Percentiles rank a stretch among this genome's conserved stretches.
Evolutionary conservation across 2,329 filamentous ascomycete genomes (phyloP).

Genomic region (Rhynchosporium agropyri): DNA sequence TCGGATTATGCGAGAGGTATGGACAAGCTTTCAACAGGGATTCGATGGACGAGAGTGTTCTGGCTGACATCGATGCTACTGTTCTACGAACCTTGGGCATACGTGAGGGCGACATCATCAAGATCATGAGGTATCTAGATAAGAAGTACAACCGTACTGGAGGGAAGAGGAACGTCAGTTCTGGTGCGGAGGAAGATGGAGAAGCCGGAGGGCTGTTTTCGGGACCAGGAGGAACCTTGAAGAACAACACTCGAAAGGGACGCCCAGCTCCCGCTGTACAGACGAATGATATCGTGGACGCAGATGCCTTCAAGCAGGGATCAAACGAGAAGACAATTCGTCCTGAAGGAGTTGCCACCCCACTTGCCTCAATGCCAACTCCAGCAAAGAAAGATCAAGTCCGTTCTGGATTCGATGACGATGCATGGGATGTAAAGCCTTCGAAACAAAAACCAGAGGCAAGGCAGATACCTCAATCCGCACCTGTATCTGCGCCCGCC

Average conservation of each 20-base stretch:
- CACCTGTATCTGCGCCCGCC: slow-evolving; percentile 46
- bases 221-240: slow-evolving; percentile 84
- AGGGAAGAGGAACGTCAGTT: slow-evolving; percentile 56
- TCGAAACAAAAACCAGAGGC: slow-evolving; percentile 57
- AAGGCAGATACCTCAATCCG: slow-evolving; percentile 42
- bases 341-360: slow-evolving; percentile 51
- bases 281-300: slow-evolving; percentile 82
- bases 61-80: slow-evolving; percentile 84
- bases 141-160: slow-evolving; percentile 72
- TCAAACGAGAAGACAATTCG: slow-evolving; percentile 44
- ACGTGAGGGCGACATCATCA: slow-evolving; percentile 94
- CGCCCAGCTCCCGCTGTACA: slow-evolving; percentile 85
- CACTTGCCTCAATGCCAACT: slow-evolving; percentile 46
- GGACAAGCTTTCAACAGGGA: slow-evolving; percentile 86
- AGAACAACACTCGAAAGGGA: slow-evolving; percentile 93
- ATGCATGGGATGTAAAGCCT: slow-evolving; percentile 96
- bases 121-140: slow-evolving; percentile 89
- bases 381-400: slow-evolving; percentile 53
- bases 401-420: slow-evolving; percentile 80
- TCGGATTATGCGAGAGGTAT: slow-evolving; percentile 92
- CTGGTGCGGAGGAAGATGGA: slow-evolving; percentile 58
- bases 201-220: slow-evolving; percentile 79
- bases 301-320: slow-evolving; percentile 76
- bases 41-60: slow-evolving; percentile 92
- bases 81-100: slow-evolving; percentile 87